Base-by-base conservation (phyloP, 106 monocot species). In the Alisma plantagoaquatica region DNA sequence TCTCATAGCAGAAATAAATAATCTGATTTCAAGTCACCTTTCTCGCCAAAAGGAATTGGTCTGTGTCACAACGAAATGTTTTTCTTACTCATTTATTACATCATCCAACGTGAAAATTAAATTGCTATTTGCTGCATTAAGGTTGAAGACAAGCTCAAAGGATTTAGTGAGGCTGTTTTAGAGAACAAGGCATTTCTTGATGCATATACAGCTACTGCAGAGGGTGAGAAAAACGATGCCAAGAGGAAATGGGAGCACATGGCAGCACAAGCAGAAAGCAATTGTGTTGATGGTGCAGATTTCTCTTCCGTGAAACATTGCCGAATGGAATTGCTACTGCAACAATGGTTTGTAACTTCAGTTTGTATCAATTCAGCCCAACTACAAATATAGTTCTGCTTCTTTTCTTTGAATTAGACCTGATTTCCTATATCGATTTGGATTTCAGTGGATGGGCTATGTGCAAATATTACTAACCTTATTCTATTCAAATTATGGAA, bases 241-340 rank as follows among this genome's bases (percentile, higher is more conserved):
- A 98, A 89, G 68, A 76, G 89, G 50, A 98, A 89, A 61, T 89
- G 96, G 89, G 78, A 98, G 44, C 63, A 60, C 14, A 82, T 85
- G 27, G 80, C 70, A 0, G 10, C 38, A 41, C 53, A 78, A 27
- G 77, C 77, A 31, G 68, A 85, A 23, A 70, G 66, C 52, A 59
- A 65, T 59, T 77, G 46, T 11, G 63, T 31, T 29, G 89, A 89
- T 41, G 76, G 76, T 53, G 73, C 74, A 22, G 60, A 74, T 14
- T 85, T 78, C 54, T 65, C 81, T 51, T 64, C 75, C 42, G 73
- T 73, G 12, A 98, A 98, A 52, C 96, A 98, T 65, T 82, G 96
- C 47, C 69, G 81, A 3, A 78, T 98, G 76, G 89, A 89, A 61
- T 41, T 68, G 2, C 22, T 76, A 1, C 64, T 82, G 12, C 71